Evolutionary conservation across 345 rosid genomes (phyloP), one percentile per base, ranked within the genome.

Genomic region (Populus pruinosa): DNA sequence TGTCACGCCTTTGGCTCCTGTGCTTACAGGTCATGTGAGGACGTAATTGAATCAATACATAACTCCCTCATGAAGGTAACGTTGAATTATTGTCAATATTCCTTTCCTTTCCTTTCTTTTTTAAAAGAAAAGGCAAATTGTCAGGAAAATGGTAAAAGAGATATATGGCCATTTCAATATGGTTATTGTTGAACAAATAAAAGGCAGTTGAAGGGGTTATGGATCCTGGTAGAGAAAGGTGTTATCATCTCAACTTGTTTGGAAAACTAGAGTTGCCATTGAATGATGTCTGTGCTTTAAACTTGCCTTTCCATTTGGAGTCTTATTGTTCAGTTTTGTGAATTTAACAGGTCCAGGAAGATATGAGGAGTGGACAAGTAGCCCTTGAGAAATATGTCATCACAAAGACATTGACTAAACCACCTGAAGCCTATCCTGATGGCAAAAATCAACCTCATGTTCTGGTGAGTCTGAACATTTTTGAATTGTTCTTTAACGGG

Each of bases 391-490:
- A 93, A 84, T 96, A 96, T 80, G 87, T 93, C 79, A 96, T 96
- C 81, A 91, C 98, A 79, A 96, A 93, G 91, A 82, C 97, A 79
- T 87, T 96, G 86, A 96, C 99, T 77, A 96, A 93, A 81, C 91
- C 93, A 53, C 97, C 97, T 67, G 95, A 90, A 90, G 93, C 96
- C 68, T 96, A 96, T 83, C 94, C 97, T 69, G 99, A 96, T 89
- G 91, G 94, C 80, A 93, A 88, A 88, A 93, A 90, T 82, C 99
- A 93, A 78, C 98, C 98, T 33, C 99, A 96, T 81, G 99, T 92
- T 85, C 90, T 89, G 77, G 99, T 96, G 83, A 90, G 91, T 38
- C 67, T 33, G 49, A 67, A 27, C 33, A 20, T 35, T 67, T 50
- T 53, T 41, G 17, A 7, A 29, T 5, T 13, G 17, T 67, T 39